Conservation (phyloP, 2,329 filamentous ascomycete genomes). For the Aureobasidium lini region DNA sequence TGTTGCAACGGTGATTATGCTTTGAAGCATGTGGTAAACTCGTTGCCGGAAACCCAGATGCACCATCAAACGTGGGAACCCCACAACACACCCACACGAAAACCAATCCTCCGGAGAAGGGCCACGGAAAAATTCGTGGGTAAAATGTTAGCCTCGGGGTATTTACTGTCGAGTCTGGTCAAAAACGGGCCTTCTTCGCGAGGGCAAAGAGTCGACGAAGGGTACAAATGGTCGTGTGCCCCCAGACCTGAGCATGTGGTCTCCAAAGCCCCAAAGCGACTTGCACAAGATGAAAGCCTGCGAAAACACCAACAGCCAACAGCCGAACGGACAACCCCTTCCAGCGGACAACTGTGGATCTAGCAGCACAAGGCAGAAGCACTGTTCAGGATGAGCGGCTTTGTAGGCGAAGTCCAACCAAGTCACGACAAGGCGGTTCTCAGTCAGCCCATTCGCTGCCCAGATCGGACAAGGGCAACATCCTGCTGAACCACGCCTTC, state of each 20-base stretch:
- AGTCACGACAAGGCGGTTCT: conserved; percentile 1
- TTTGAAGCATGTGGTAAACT: background rate
- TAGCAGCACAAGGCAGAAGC: background rate
- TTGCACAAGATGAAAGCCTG: background rate
- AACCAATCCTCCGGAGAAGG: conserved; percentile 8
- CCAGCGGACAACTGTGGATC: background rate
- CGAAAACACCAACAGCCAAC: background rate
- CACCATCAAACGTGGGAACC: conserved; percentile 7
- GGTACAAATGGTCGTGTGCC: conserved; percentile 12
- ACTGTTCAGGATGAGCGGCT: background rate
- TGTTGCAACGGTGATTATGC: background rate
- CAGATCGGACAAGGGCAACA: background rate
- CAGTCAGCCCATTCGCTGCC: conserved; percentile 2
- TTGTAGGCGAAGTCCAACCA: background rate
- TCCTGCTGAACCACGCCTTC: conserved; percentile 1
- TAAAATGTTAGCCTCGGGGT: conserved; percentile 15
- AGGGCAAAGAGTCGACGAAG: conserved; percentile 3
- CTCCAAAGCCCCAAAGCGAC: background rate
- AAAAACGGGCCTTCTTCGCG: conserved; percentile 14
- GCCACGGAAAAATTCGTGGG: conserved; percentile 11
- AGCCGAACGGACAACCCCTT: background rate
- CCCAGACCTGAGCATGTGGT: background rate
- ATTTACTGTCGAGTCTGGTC: conserved; percentile 2
- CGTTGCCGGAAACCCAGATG: background rate
- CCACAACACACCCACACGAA: conserved; percentile 12